Percentiles rank a stretch among this genome's conserved stretches.
These are phyloP conservation scores for Reutealis trisperma DNA, from an alignment of 345 rosid species.

Conservation along the genomic window DNA sequence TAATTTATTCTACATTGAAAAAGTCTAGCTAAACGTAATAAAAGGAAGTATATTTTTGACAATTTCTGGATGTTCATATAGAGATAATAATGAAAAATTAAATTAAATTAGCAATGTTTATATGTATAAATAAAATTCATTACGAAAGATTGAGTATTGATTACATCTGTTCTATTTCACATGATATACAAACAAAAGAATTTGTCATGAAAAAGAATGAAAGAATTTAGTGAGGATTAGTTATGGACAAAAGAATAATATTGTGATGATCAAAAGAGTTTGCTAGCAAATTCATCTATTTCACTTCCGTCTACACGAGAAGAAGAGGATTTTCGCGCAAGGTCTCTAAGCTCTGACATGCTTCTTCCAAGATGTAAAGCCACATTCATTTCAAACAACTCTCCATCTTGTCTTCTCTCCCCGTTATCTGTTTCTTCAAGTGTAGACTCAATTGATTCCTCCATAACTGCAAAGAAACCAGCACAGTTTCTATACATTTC, in stretches of 20 bases:
- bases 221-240: no score
- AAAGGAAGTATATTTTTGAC: no score
- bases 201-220: conserved; percentile 18
- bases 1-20: no score
- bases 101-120: no score
- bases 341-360: conserved; percentile 44
- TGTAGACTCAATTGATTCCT: conserved; percentile 32
- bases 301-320: conserved; percentile 16
- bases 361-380: conserved; percentile 54
- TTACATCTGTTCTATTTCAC: no score
- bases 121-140: no score
- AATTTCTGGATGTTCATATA: no score
- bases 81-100: no score
- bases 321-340: conserved; percentile 32
- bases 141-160: no score
- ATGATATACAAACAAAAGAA: conserved; percentile 7
- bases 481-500: conserved; percentile 58
- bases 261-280: conserved; percentile 35
- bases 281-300: conserved; percentile 47
- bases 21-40: no score
- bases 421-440: conserved; percentile 27
- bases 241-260: no score
- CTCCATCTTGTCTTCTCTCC: conserved; percentile 39
- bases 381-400: conserved; percentile 43
- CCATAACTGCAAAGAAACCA: conserved; percentile 40